phyloP scores from a whole-genome alignment of 352 stramenopile genomes.

The Stephanocyclus meneghinianus region DNA sequence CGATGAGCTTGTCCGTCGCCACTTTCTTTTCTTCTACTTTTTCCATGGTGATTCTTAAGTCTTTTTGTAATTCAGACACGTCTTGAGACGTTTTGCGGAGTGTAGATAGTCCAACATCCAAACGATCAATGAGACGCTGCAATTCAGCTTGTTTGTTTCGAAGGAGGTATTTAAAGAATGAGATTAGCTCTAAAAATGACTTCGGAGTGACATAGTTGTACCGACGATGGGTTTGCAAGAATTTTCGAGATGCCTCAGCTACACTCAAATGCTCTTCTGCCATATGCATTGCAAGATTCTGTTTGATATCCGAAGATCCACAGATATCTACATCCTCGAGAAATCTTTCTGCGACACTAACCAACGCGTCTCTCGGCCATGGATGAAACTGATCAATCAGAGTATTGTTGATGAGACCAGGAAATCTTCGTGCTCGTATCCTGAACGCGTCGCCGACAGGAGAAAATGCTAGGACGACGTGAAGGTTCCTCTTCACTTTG shows the following conservation, averaged over 20 bases:
- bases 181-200: constrained; percentile 97
- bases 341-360: constrained; percentile 94
- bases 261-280: constrained; percentile 96
- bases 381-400: constrained; percentile 98
- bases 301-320: constrained; percentile 84
- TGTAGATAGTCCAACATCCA: constrained; percentile 95
- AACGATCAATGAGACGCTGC: constrained; percentile 92
- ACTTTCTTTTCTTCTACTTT: constrained; percentile 95
- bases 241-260: constrained; percentile 92
- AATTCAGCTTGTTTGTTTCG: constrained; percentile 93
- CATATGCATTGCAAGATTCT: constrained; percentile 94
- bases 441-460: constrained; percentile 95
- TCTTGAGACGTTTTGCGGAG: constrained; percentile 94
- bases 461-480: constrained; percentile 96
- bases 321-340: constrained; percentile 92
- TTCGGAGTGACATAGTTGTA: constrained; percentile 99
- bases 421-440: constrained; percentile 93
- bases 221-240: constrained; percentile 91
- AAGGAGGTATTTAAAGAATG: constrained; percentile 96
- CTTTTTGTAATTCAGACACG: constrained; percentile 93
- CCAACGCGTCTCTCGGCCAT: constrained; percentile 93
- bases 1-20: constrained; percentile 90
- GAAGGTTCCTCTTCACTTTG: constrained; percentile 92
- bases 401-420: constrained; percentile 95
- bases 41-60: constrained; percentile 93